phyloP scores from a whole-genome alignment of 768 basidiomycete species.

The Tulasnella sp. region DNA sequence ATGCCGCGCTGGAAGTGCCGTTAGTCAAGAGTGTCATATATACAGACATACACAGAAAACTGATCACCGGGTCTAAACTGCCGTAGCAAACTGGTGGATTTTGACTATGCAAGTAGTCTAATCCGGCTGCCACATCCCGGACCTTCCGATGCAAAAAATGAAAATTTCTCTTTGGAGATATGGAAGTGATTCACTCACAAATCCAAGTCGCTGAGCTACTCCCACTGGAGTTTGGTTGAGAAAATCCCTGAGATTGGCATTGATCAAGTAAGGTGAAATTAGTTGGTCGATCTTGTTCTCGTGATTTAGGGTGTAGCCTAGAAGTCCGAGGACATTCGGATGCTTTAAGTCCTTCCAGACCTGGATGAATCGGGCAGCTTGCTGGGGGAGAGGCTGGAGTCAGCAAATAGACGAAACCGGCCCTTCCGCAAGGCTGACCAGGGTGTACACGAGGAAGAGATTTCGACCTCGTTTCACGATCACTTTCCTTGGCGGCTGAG shows the following conservation, averaged over 20 bases:
- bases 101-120: neutral
- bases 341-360: neutral
- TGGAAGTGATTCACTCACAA: neutral
- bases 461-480: too few species aligned
- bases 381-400: neutral
- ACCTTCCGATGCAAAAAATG: neutral
- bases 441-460: too few species aligned
- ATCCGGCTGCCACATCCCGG: neutral
- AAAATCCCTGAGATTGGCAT: neutral
- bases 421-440: too few species aligned
- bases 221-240: neutral
- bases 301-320: neutral
- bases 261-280: neutral
- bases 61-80: neutral
- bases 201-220: neutral
- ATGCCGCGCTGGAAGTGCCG: neutral
- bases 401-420: neutral
- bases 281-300: neutral
- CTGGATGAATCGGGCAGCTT: neutral
- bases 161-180: neutral
- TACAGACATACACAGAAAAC: neutral
- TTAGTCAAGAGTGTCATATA: neutral
- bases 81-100: neutral
- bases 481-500: neutral
- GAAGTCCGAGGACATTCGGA: neutral